Evolutionary conservation across 805 yeast species (phyloP).

Genomic region (Saccharomycopsis oosterbeekiorum): DNA sequence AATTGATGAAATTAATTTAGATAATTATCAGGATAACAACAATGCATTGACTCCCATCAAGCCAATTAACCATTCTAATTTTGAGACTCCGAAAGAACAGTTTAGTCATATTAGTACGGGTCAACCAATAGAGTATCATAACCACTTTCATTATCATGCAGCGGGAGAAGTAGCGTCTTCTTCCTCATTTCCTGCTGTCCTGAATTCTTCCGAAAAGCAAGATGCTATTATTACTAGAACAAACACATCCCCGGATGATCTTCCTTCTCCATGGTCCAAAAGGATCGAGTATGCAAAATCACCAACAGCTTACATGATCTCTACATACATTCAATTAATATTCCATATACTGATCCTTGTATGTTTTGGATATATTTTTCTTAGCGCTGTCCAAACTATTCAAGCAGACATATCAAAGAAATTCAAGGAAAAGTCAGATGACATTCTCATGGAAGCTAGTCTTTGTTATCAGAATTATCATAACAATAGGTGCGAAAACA

Average conservation of each 20-base stretch:
- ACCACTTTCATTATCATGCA: neutral
- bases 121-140: neutral
- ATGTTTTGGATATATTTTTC: slow-evolving; percentile 35
- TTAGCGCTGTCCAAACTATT: slow-evolving; percentile 37
- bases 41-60: neutral
- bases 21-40: neutral
- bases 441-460: slow-evolving; percentile 40
- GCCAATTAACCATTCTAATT: neutral
- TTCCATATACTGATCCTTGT: slow-evolving; percentile 39
- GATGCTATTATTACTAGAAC: neutral
- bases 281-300: neutral
- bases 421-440: slow-evolving; percentile 38
- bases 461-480: slow-evolving; percentile 42
- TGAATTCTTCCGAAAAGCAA: neutral
- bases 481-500: slow-evolving; percentile 47
- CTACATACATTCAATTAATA: slow-evolving; percentile 51
- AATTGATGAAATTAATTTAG: neutral
- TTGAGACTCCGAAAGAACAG: neutral
- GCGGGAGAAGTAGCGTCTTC: neutral
- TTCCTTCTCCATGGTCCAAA: slow-evolving; percentile 16
- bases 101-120: neutral
- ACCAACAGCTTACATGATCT: slow-evolving; percentile 38
- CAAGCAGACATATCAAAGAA: slow-evolving; percentile 43
- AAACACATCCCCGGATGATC: slow-evolving; percentile 9
- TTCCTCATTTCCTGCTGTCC: neutral